Evolutionary conservation across 2,329 filamentous ascomycete genomes (phyloP), one percentile per base, ranked within the genome.

Genomic region (Colletotrichum lini): DNA sequence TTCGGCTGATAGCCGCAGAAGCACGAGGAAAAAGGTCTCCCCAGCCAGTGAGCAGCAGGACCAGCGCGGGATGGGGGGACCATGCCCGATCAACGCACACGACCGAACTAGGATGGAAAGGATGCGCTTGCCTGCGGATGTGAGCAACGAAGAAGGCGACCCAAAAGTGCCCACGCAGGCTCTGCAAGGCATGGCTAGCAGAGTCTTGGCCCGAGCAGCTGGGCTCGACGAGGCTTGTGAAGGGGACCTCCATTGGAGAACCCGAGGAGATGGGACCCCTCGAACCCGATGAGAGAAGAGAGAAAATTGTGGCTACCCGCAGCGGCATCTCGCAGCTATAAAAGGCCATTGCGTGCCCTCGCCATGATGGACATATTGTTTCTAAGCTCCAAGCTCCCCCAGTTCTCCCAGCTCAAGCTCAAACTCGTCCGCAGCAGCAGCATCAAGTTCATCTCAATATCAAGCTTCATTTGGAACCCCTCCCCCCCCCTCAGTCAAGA

Each of bases 321-420:
- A 35, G 40, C 21, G 30, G 68, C 38, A 68, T 54, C 47, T 38
- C 21, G 69, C 69, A 69, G 45, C 53, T 72, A 72, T 72, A 72
- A 72, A 71, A 72, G 23, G 49, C 40, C 23, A 12, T n/a, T n/a
- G 18, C 58, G 50, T 45, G 26, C 42, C 52, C 58, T 38, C 47
- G 18, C 30, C 18, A 45, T 23, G 10, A 15, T 12, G 2, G 21
- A 5, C n/a, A 18, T 7, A 2, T n/a, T 1, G 42, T 38, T 26
- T 30, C 30, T n/a, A 59, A 69, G 60, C 66, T 65, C 54, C 53
- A 65, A 59, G 60, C 30, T 35, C 30, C 53, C 42, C 52, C 42
- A 44, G 44, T 50, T 59, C 52, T 53, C 47, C 35, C 52, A 67
- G 56, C 64, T 59, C 61, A 63, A 54, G 35, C 47, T 53, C 38